Percentiles rank a stretch among this genome's conserved stretches.
phyloP scores from a whole-genome alignment of 208 protist species.

The Wallacemonas rigidus region DNA sequence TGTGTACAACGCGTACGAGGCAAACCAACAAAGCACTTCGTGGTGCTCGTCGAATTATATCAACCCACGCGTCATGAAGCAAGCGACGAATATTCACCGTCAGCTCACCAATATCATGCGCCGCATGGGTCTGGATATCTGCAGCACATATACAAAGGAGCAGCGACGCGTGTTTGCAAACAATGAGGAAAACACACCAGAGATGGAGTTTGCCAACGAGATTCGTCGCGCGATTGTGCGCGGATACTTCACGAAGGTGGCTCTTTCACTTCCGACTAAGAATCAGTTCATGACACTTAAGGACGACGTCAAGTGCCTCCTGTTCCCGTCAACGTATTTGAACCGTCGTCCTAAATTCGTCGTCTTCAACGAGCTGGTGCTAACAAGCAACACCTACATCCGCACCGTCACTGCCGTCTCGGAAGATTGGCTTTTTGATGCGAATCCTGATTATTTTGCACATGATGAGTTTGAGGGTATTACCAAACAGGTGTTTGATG shows the following conservation, averaged over 20 bases:
- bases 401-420: slow-evolving; percentile 95
- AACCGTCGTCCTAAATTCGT: slow-evolving; percentile 97
- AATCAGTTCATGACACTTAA: slow-evolving; percentile 96
- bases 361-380: slow-evolving; percentile 98
- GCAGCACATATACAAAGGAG: slow-evolving; percentile 63
- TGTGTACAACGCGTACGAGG: slow-evolving; percentile 89
- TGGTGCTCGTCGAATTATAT: slow-evolving; percentile 99
- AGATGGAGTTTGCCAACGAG: slow-evolving; percentile 77
- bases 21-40: slow-evolving; percentile 50
- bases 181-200: slow-evolving; percentile 22
- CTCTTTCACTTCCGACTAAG: slow-evolving; percentile 93
- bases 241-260: slow-evolving; percentile 97
- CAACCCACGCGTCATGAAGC: slow-evolving; percentile 93
- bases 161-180: slow-evolving; percentile 18
- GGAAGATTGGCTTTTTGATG: slow-evolving; percentile 93
- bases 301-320: slow-evolving; percentile 94
- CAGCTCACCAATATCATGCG: slow-evolving; percentile 95
- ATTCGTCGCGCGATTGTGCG: slow-evolving; percentile 91
- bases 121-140: slow-evolving; percentile 49
- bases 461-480: slow-evolving; percentile 81
- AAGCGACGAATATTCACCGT: slow-evolving; percentile 95
- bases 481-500: slow-evolving; percentile 75
- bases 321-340: slow-evolving; percentile 91
- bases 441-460: slow-evolving; percentile 88
- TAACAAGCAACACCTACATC: slow-evolving; percentile 95